Base-by-base conservation (phyloP, 371 early-diverging fungal species). In the Sanchytrium tribonematis region DNA sequence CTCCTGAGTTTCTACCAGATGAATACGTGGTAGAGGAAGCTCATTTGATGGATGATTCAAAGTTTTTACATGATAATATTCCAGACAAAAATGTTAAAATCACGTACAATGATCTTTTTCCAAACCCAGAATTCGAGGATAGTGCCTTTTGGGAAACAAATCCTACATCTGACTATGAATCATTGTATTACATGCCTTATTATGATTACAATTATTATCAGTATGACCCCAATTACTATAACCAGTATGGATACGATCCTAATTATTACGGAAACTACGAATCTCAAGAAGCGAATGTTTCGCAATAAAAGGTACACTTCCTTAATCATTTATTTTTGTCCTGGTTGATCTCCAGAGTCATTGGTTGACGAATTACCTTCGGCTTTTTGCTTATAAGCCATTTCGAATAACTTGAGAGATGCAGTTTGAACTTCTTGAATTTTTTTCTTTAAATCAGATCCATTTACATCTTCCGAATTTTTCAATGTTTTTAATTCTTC, bases 341-440 rank as follows among this genome's bases (percentile, higher is more conserved):
- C 48, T 48, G 5, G 48, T 22, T 48, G 48, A 12, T n/a, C n/a
- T n/a, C n/a, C n/a, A n/a, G n/a, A n/a, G n/a, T n/a, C n/a, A n/a
- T n/a, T n/a, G n/a, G n/a, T n/a, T n/a, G n/a, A n/a, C n/a, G n/a
- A n/a, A 27, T 67, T 67, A 16, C 17, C 68, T 28, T 67, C 29
- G 5, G 29, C 29, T 29, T 67, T 67, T 27, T 67, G 28, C 86
- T 94, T 89, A 84, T 97, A 95, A 29, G 90, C 92, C 84, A 88
- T 83, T 81, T 96, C 91, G 74, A 96, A 95, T 69, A 97, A 81
- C 81, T 94, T 94, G 72, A 94, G 77, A 71, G 85, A 83, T 30
- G 84, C 86, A 73, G 85, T 83, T 80, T 95, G 92, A 73, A 96
- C 77, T 29, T 87, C 88, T 69, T 83, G 82, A 66, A 85, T 81